Evolutionary conservation across 306 rosid species (phyloP), one percentile per base, ranked within the genome.

Genomic region (Cucurbita ficifolia): DNA sequence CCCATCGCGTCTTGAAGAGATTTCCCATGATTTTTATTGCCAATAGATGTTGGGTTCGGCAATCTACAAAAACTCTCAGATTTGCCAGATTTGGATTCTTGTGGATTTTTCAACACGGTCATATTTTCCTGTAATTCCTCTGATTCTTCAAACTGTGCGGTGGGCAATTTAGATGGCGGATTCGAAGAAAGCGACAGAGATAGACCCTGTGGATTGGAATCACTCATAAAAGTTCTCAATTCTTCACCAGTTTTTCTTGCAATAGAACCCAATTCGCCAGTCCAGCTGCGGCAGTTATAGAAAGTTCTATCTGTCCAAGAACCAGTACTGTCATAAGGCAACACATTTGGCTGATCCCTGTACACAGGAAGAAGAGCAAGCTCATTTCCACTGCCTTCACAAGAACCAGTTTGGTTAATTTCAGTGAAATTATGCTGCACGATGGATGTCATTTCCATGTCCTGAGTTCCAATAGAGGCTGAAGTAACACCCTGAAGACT

Each of bases 141-240:
- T 10, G 86, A 75, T 60, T 78, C 85, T 33, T 79, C 81, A 58
- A 77, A 81, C 29, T 80, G 87, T 45, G 86, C 55, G 35, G 29
- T 78, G 19, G 75, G 79, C 59, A 77, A 46, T 76, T 86, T 85
- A 10, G 83, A 58, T 7, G 81, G 80, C 4, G 93, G 64, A 64
- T 88, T 90, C 4, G 97, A 90, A 10, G 99, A 87, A 3, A 94
- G 95, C 10, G 99, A 87, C 16, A 94, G 79, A 10, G 97, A 89
- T 10, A 94, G 75, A 36, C 95, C 92, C 56, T 91, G 99, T 36
- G 83, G 85, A 77, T 83, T 83, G n/a, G 86, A 72, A 80, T 88
- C 90, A 51, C 59, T 83, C 76, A 61, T 45, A 1, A 65, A 56
- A 70, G 67, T 50, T 39, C 83, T 71, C 18, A 74, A 49, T 65